phyloP scores from a whole-genome alignment of 2,329 filamentous ascomycete genomes.

The Blastomyces parvus region DNA sequence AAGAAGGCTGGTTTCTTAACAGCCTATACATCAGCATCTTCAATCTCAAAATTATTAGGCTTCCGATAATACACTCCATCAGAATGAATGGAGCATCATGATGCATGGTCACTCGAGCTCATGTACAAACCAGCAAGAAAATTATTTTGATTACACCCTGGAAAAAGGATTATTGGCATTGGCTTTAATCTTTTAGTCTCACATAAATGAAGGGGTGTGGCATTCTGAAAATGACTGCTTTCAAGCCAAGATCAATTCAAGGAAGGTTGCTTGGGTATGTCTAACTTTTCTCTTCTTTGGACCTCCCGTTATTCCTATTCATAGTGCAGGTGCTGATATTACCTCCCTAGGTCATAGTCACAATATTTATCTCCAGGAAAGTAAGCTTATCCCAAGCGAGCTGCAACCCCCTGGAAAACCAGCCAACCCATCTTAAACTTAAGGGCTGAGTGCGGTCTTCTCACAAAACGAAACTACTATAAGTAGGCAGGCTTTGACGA shows the following conservation, averaged over 20 bases:
- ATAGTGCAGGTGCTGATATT: slow-evolving; percentile 2
- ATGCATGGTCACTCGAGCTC: not conserved
- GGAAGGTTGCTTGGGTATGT: slow-evolving; percentile 10
- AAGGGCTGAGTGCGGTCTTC: slow-evolving; percentile 7
- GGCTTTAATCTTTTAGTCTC: slow-evolving; percentile 11
- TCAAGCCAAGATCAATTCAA: slow-evolving; percentile 12
- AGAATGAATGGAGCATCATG: not conserved
- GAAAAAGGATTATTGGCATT: slow-evolving; percentile 1
- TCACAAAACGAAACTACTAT: slow-evolving; percentile 8
- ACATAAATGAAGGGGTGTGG: slow-evolving; percentile 14
- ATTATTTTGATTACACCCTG: slow-evolving; percentile 10
- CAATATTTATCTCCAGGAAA: slow-evolving; percentile 11
- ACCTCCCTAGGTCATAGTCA: slow-evolving; percentile 11
- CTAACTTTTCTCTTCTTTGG: slow-evolving; percentile 6
- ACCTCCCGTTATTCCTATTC: slow-evolving; percentile 1
- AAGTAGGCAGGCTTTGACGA: slow-evolving; percentile 9
- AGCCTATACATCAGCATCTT: too few relatives aligned
- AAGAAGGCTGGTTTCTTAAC: too few relatives aligned
- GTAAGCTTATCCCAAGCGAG: slow-evolving; percentile 3
- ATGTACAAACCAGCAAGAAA: not conserved
- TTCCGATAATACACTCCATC: not conserved
- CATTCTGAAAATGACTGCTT: slow-evolving; percentile 9
- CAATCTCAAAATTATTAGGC: too few relatives aligned
- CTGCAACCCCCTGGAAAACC: slow-evolving; percentile 11
- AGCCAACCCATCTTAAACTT: slow-evolving; percentile 6